Base-by-base conservation (phyloP, 768 basidiomycete genomes). In the Dioszegia hungarica region DNA sequence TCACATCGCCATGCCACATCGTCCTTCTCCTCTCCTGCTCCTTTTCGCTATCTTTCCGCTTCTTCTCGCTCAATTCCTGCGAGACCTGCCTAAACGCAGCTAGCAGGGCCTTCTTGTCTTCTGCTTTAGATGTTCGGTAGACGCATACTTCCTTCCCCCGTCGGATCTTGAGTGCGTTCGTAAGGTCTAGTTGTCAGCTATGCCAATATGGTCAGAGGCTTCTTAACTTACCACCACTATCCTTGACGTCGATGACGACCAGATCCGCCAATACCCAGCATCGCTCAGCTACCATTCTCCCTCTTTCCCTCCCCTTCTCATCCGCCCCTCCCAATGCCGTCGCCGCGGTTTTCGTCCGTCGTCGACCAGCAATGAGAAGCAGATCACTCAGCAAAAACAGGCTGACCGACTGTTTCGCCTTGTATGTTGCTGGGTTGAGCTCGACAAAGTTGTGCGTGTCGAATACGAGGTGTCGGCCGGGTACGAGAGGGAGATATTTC, bases 191-290 rank as follows among this genome's bases (percentile, higher is more conserved):
- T 47, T 14, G 43, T 62, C 39, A 64, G 34, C 57, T 25, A 34
- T 36, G 36, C 39, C 40, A 6, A 24, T 46, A 17, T 6, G n/a
- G 14, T 11, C 5, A 6, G 15, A 15, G 39, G 29, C 5, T 27
- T 38, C 17, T 9, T 3, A 44, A 78, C 86, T 62, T 56, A 93
- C 93, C 86, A 5, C 90, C 82, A 3, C 90, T 87, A 76, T 98
- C 95, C 75, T 97, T 98, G 31, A 94, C 90, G 74, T 99, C 95
- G 19, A 94, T 81, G 0, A 98, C 91, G 34, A 94, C 78, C 82
- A 98, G 90, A 75, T 99, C 95, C 63, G 85, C 88, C 70, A 98
- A 78, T 8, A 86, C 83, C 89, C 92, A 99, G 74, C 90, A 97
- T 62, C 84, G 80, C 68, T 98, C 94, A 0, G 94, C 95, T 1